Conservation (phyloP, 1,139 yeast species). For the Yamadazyma epiphylla region DNA sequence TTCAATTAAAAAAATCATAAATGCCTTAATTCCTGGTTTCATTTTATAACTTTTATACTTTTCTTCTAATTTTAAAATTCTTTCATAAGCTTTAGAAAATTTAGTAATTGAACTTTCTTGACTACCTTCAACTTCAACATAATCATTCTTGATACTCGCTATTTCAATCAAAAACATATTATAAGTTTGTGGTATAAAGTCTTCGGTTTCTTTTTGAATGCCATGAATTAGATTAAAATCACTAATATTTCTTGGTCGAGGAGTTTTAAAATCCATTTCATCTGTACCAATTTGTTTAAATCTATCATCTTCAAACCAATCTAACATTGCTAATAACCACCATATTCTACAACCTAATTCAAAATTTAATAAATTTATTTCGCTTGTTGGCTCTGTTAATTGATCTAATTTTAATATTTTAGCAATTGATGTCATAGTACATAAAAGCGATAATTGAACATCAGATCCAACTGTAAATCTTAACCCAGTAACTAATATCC, state of each 20-base stretch:
- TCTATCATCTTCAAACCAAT: conserved; percentile 30
- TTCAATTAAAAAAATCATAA: conserved; percentile 2
- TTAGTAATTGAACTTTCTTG: background rate
- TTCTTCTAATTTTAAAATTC: conserved; percentile 1
- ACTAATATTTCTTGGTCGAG: conserved; percentile 17
- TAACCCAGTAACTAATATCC: conserved; percentile 22
- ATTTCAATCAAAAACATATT: conserved; percentile 10
- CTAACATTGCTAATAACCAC: conserved; percentile 28
- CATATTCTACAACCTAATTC: conserved; percentile 26
- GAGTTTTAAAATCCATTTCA: conserved; percentile 18
- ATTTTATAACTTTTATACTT: background rate
- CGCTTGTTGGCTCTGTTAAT: conserved; percentile 6
- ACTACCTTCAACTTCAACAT: conserved; percentile 1
- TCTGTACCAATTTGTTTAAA: conserved; percentile 15
- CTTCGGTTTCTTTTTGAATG: conserved; percentile 7
- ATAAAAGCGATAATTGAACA: conserved; percentile 20
- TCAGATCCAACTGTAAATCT: conserved; percentile 27
- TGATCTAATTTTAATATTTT: conserved; percentile 21
- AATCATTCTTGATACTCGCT: conserved; percentile 7
- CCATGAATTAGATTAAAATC: conserved; percentile 10
- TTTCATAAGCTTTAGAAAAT: conserved; percentile 5
- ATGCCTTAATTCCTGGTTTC: background rate
- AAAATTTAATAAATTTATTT: conserved; percentile 13
- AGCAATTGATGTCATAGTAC: conserved; percentile 21
- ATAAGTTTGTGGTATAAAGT: conserved; percentile 11